phyloP scores from a whole-genome alignment of 164 flowering plant genomes.

The Tetrastigma voinierianum region DNA sequence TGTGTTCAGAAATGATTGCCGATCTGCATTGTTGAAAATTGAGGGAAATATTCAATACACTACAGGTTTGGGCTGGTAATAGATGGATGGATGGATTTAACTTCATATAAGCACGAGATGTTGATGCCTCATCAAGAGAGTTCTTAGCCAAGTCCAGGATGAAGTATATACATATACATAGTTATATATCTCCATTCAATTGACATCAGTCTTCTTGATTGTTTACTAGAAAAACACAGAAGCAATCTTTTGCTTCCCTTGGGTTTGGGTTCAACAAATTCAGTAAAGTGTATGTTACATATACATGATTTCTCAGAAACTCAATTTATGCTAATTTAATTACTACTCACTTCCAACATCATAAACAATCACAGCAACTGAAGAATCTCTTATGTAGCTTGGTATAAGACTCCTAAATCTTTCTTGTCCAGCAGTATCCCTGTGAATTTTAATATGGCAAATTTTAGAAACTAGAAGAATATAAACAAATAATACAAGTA shows the following conservation, averaged over 20 bases:
- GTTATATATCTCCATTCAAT: no score
- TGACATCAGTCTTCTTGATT: no score
- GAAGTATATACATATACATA: no score
- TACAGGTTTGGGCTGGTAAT: no score
- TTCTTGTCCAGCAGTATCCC: conserved; percentile 98
- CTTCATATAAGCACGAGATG: no score
- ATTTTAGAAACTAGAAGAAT: not conserved
- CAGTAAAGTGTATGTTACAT: not conserved
- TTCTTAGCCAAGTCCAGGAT: no score
- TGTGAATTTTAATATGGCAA: conserved; percentile 16
- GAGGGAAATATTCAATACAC: not conserved
- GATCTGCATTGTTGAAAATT: conserved; percentile 36
- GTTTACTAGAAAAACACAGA: no score
- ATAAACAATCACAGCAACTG: conserved; percentile 86
- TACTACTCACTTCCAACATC: conserved; percentile 81
- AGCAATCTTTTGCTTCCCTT: no score
- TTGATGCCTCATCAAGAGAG: no score
- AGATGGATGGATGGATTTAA: no score
- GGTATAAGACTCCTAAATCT: conserved; percentile 94
- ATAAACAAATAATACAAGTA: not conserved
- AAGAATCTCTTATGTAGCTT: conserved; percentile 92
- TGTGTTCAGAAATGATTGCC: conserved; percentile 77
- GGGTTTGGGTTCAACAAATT: no score
- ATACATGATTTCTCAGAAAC: not conserved
- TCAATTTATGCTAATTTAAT: not conserved